Conservation (phyloP, 164 flowering plant genomes). For the Cinnamomum chago region DNA sequence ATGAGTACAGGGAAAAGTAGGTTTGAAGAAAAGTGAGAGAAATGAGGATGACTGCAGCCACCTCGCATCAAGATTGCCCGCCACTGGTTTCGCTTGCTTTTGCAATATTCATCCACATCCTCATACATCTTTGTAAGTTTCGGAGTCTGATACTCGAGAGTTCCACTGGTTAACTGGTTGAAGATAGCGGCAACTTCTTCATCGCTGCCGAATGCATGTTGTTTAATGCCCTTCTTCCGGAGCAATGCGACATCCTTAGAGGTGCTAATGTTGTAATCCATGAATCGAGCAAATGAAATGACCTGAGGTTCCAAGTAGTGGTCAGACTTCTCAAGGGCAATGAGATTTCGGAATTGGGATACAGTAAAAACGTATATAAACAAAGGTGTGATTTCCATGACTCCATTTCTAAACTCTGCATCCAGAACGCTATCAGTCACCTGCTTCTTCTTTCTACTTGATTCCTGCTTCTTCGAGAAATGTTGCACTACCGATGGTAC, state of each 20-base stretch:
- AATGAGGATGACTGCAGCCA: conserved; percentile 8
- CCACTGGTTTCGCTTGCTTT: background rate
- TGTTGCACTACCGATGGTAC: background rate
- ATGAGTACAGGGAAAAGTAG: background rate
- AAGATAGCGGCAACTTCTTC: conserved; percentile 4
- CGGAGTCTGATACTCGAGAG: background rate
- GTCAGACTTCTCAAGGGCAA: conserved; percentile 20
- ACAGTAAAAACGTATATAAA: conserved; percentile 10
- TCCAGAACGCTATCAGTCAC: conserved; percentile 19
- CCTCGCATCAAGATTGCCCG: conserved; percentile 2
- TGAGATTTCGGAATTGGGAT: conserved; percentile 25
- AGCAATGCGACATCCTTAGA: background rate
- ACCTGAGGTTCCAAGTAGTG: background rate
- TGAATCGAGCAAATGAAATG: background rate
- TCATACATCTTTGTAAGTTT: background rate
- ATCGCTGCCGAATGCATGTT: background rate
- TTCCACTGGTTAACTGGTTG: conserved; percentile 4
- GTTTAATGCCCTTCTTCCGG: background rate
- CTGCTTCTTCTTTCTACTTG: background rate
- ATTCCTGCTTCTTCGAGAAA: background rate
- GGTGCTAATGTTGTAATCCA: background rate
- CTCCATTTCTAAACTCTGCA: conserved; percentile 21
- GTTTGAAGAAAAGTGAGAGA: conserved; percentile 5
- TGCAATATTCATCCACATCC: conserved; percentile 1
- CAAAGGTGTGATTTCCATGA: conserved; percentile 27